Percentiles rank a stretch among this genome's conserved stretches.
These are phyloP conservation scores for Aegilops tauschii DNA, from an alignment of 176 grass and related monocot species.

Conservation along the genomic window DNA sequence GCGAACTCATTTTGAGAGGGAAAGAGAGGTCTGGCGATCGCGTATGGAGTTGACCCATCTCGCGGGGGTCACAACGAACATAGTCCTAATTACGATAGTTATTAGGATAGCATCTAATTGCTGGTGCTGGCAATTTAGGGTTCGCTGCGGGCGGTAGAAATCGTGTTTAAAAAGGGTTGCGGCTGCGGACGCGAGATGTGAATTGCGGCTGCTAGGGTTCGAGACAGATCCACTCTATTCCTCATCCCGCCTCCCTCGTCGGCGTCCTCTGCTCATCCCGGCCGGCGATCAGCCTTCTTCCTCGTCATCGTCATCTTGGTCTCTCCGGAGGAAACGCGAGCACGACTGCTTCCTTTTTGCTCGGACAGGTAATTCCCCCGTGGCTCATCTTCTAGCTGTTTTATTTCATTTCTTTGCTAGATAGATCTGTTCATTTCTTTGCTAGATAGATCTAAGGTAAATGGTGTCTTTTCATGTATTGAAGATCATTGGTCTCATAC, in stretches of 20 bases:
- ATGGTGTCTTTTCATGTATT: too few relatives aligned
- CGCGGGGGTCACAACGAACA: not conserved
- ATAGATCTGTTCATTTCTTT: too few relatives aligned
- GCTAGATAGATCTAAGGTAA: too few relatives aligned
- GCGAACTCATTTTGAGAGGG: too few relatives aligned
- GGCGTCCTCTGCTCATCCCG: not conserved
- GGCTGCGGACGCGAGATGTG: not conserved
- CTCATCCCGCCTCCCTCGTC: not conserved
- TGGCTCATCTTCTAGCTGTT: not conserved
- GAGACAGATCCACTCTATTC: not conserved
- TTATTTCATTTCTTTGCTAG: too few relatives aligned
- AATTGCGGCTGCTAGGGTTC: not conserved
- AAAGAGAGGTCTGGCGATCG: too few relatives aligned
- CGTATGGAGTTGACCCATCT: too few relatives aligned
- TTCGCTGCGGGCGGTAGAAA: too few relatives aligned
- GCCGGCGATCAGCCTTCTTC: not conserved
- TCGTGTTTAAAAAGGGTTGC: not conserved
- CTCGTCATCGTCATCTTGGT: not conserved
- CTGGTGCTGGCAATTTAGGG: too few relatives aligned
- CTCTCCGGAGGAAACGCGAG: not conserved
- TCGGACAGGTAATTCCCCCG: not conserved
- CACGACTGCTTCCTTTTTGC: not conserved
- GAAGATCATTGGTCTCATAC: too few relatives aligned
- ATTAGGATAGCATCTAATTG: too few relatives aligned
- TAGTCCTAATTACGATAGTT: too few relatives aligned